Evolutionary conservation across 2,329 filamentous ascomycete species (phyloP).

Genomic region (Aspergillus hortae): DNA sequence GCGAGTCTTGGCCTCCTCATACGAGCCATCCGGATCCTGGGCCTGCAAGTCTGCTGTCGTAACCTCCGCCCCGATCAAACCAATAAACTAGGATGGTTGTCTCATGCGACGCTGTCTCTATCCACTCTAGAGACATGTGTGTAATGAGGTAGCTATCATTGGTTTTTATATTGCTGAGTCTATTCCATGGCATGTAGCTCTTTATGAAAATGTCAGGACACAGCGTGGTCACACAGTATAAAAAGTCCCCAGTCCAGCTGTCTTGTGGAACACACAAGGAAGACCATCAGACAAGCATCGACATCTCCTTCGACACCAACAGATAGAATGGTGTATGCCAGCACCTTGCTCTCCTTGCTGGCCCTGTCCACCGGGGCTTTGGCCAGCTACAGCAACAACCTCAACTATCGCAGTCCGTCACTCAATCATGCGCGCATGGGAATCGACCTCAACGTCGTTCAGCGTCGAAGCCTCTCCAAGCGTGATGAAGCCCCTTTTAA

Average conservation of each 20-base stretch:
- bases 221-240: too few relatives aligned
- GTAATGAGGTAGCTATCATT: background rate
- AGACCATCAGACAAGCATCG: background rate
- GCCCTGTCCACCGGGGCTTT: constrained; percentile 14
- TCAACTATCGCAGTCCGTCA: constrained; percentile 68
- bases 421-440: constrained; percentile 61
- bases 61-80: background rate
- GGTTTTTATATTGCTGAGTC: background rate
- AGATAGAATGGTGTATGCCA: constrained; percentile 5
- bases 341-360: constrained; percentile 12
- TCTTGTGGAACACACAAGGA: background rate
- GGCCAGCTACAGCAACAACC: constrained; percentile 44
- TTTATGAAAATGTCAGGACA: too few relatives aligned
- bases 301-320: background rate
- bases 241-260: background rate
- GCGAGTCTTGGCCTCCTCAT: background rate
- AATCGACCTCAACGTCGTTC: constrained; percentile 38
- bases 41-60: background rate
- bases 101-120: background rate
- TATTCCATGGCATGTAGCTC: background rate
- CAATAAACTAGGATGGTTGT: background rate
- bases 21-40: background rate
- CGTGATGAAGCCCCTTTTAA: constrained; percentile 48
- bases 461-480: constrained; percentile 60
- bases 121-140: background rate